phyloP scores from a whole-genome alignment of 2,329 filamentous ascomycete species.

The Fusarium newnesense region DNA sequence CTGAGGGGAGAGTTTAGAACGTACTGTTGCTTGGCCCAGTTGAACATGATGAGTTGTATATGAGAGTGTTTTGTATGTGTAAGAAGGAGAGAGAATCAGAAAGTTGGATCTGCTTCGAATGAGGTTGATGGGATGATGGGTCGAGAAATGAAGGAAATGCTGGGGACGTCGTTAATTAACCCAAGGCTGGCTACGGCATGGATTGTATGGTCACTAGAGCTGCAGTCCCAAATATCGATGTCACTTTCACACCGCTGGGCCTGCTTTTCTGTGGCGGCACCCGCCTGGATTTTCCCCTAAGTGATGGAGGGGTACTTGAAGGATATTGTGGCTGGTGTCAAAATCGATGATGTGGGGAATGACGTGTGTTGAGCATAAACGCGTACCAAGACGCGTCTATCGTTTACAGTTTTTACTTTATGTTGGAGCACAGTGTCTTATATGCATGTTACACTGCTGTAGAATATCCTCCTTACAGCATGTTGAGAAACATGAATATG shows the following conservation, averaged over 20 bases:
- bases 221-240: slow-evolving; percentile 21
- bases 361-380: slow-evolving; percentile 32
- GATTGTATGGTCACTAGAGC: not conserved
- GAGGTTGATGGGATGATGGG: slow-evolving; percentile 33
- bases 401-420: not conserved
- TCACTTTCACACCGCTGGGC: slow-evolving; percentile 39
- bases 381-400: slow-evolving; percentile 32
- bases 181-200: not conserved
- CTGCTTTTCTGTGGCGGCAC: slow-evolving; percentile 20
- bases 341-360: slow-evolving; percentile 24
- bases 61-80: not conserved
- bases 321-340: slow-evolving; percentile 29
- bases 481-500: not conserved
- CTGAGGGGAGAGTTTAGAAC: slow-evolving; percentile 46
- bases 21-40: slow-evolving; percentile 94
- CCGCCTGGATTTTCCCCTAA: slow-evolving; percentile 2
- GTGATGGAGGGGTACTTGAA: slow-evolving; percentile 29
- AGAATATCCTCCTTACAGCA: not conserved
- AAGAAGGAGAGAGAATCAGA: not conserved
- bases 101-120: slow-evolving; percentile 1
- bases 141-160: slow-evolving; percentile 35
- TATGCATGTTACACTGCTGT: not conserved
- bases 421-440: not conserved
- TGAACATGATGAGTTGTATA: slow-evolving; percentile 73
- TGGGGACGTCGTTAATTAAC: slow-evolving; percentile 36